Evolutionary conservation across 1,284 basidiomycete species (phyloP).

Genomic region (Testicularia cyperi): DNA sequence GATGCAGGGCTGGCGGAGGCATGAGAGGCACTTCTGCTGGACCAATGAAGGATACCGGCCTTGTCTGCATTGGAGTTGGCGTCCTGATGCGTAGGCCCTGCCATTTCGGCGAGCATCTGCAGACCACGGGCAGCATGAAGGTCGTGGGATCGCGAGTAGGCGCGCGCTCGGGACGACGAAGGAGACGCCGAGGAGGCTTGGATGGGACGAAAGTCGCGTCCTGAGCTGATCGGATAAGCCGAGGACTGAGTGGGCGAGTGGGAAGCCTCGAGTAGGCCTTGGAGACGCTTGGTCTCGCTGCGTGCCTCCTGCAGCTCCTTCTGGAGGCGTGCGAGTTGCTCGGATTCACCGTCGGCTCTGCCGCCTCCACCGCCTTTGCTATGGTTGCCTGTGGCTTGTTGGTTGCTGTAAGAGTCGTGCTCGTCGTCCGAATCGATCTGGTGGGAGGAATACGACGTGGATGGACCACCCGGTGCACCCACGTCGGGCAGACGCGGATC

Average conservation of each 20-base stretch:
- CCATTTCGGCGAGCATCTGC: constrained; percentile 37
- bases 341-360: no score
- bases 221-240: no score
- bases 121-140: constrained; percentile 27
- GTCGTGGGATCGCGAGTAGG: constrained; percentile 8
- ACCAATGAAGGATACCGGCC: constrained; percentile 22
- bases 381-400: no score
- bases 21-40: neutral
- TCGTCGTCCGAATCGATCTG: neutral
- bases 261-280: constrained; percentile 6
- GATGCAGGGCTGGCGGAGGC: neutral
- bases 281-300: constrained; percentile 13
- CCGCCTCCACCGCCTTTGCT: no score
- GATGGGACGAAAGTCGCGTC: no score
- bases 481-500: constrained; percentile 21
- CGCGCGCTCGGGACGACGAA: neutral
- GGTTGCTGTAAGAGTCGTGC: no score
- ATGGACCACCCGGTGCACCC: constrained; percentile 1
- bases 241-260: neutral
- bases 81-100: constrained; percentile 26
- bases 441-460: neutral
- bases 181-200: neutral
- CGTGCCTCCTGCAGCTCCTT: constrained; percentile 11
- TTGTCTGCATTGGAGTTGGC: constrained; percentile 20
- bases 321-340: constrained; percentile 4